phyloP scores from a whole-genome alignment of 2,329 filamentous ascomycete species.

The Diaporthe sp. region DNA sequence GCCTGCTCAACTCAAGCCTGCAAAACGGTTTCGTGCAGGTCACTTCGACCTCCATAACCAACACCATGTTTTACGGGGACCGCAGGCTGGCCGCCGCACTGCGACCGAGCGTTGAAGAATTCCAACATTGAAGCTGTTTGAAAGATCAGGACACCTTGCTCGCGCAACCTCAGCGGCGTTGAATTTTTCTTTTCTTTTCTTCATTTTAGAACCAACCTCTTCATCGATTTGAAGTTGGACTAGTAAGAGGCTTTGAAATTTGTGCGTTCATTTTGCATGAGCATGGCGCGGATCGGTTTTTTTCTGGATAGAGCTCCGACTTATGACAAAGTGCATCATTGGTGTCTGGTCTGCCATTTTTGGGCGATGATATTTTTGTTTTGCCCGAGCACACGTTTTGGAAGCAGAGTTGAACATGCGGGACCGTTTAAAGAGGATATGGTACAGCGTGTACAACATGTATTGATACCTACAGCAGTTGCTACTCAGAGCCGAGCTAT shows the following conservation, averaged over 20 bases:
- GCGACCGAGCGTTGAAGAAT: neutral
- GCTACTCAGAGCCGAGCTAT: neutral
- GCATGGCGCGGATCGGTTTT: slow-evolving; percentile 26
- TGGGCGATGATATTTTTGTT: neutral
- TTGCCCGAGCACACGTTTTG: neutral
- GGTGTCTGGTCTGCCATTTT: slow-evolving; percentile 8
- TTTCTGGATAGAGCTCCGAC: slow-evolving; percentile 12
- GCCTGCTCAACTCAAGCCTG: neutral
- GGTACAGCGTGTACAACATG: slow-evolving; percentile 13
- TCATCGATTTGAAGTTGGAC: neutral
- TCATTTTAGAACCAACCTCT: neutral
- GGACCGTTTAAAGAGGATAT: neutral
- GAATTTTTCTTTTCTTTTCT: neutral
- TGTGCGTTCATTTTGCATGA: slow-evolving; percentile 24
- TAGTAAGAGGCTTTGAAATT: neutral
- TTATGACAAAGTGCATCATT: slow-evolving; percentile 15
- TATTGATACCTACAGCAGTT: slow-evolving; percentile 22
- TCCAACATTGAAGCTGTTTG: neutral
- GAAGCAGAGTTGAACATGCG: neutral
- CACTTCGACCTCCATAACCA: neutral
- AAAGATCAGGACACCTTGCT: neutral
- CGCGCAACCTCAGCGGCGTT: slow-evolving; percentile 15
- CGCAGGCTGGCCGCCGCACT: neutral
- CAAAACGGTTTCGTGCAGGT: neutral
- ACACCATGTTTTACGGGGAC: neutral